Evolutionary conservation across 805 yeast species (phyloP).

Genomic region (Priceomyces fermenticarens): DNA sequence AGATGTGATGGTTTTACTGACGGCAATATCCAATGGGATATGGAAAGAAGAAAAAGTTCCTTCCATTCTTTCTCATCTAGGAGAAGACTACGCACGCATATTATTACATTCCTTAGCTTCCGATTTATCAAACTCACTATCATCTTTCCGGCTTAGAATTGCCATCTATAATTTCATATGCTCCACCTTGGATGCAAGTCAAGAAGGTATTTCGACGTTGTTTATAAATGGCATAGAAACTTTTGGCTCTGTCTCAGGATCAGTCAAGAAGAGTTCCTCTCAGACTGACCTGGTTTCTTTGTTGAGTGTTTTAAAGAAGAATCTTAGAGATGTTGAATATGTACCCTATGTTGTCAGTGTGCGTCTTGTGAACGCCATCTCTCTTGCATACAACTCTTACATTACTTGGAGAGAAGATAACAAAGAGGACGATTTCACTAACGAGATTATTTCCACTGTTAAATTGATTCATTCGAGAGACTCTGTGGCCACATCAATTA

Average conservation of each 20-base stretch:
- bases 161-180: constrained; percentile 63
- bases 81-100: constrained; percentile 57
- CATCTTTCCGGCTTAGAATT: constrained; percentile 50
- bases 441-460: constrained; percentile 37
- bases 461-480: constrained; percentile 18
- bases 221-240: constrained; percentile 61
- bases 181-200: constrained; percentile 65
- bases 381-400: constrained; percentile 78
- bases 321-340: constrained; percentile 48
- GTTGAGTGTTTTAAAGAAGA: constrained; percentile 52
- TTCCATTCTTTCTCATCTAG: constrained; percentile 78
- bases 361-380: constrained; percentile 67
- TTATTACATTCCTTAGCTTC: constrained; percentile 57
- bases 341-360: constrained; percentile 64
- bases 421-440: constrained; percentile 46
- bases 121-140: constrained; percentile 58
- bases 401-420: constrained; percentile 55
- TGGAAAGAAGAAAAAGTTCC: constrained; percentile 63
- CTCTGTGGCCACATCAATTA: constrained; percentile 35
- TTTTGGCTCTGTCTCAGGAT: constrained; percentile 30
- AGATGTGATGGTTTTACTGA: constrained; percentile 53
- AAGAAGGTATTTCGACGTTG: constrained; percentile 72
- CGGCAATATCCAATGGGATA: constrained; percentile 51
- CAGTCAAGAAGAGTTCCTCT: constrained; percentile 15
- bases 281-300: constrained; percentile 37